Evolutionary conservation across 2,329 filamentous ascomycete genomes (phyloP).

Genomic region (Alternaria hordeiaustralica): DNA sequence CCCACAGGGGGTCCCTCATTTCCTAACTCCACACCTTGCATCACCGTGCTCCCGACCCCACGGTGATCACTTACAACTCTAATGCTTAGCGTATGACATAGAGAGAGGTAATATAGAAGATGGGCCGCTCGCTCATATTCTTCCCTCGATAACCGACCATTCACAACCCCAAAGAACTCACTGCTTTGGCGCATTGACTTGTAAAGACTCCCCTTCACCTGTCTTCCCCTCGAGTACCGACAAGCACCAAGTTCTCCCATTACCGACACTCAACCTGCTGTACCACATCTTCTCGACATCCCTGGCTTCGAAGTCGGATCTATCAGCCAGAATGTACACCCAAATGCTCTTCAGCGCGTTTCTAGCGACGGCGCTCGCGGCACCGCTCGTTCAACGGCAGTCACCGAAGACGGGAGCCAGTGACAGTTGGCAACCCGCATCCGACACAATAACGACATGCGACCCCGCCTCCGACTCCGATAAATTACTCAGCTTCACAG

Average conservation of each 20-base stretch:
- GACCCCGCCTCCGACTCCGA: constrained; percentile 16
- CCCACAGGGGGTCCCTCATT: constrained; percentile 1
- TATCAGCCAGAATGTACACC: constrained; percentile 21
- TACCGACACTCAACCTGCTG: neutral
- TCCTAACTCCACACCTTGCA: neutral
- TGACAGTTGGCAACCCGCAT: constrained; percentile 23
- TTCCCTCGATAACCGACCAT: neutral
- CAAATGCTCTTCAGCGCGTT: constrained; percentile 20
- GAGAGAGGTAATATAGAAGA: constrained; percentile 3
- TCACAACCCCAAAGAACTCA: neutral
- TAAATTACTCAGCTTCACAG: constrained; percentile 28
- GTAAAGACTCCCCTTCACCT: neutral
- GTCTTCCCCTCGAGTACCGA: neutral
- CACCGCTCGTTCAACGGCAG: constrained; percentile 14
- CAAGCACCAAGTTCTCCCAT: neutral
- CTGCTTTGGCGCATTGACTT: neutral
- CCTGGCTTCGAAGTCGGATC: neutral
- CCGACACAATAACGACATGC: constrained; percentile 24
- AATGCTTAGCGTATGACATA: neutral
- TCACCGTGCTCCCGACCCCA: neutral
- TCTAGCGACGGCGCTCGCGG: constrained; percentile 18
- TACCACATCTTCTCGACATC: neutral
- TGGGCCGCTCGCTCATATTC: neutral
- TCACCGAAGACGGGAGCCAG: neutral
- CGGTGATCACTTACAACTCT: neutral